Conservation (phyloP, 2,329 filamentous ascomycete species). For the Fusarium cyanostomum region DNA sequence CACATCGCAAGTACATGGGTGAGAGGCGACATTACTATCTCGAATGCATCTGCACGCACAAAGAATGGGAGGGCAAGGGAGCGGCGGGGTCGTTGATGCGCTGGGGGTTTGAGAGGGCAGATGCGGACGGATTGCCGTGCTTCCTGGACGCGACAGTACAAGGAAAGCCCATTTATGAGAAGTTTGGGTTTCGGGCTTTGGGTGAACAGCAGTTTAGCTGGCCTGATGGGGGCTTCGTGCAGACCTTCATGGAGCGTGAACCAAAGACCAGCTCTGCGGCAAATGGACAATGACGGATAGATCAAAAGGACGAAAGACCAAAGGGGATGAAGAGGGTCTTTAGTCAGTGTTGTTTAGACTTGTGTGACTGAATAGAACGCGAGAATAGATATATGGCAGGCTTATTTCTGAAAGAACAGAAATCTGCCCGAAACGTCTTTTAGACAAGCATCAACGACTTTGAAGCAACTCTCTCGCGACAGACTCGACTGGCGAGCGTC, state of each 20-base stretch:
- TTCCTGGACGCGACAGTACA: slow-evolving; percentile 62
- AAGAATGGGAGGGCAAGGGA: slow-evolving; percentile 57
- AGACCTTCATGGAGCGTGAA: slow-evolving; percentile 51
- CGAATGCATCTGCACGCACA: slow-evolving; percentile 57
- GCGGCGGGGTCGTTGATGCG: slow-evolving; percentile 54
- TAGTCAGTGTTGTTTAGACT: slow-evolving; percentile 1
- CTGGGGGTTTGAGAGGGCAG: slow-evolving; percentile 59
- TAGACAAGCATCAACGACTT: not conserved
- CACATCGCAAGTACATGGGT: slow-evolving; percentile 51
- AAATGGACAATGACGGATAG: slow-evolving; percentile 14
- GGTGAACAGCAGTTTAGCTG: slow-evolving; percentile 48
- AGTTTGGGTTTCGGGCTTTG: slow-evolving; percentile 56
- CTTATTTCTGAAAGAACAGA: not conserved
- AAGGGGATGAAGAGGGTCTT: not conserved
- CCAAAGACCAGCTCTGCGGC: slow-evolving; percentile 12
- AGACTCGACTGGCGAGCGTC: not conserved
- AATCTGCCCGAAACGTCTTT: not conserved
- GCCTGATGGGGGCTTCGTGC: slow-evolving; percentile 45
- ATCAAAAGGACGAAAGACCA: slow-evolving; percentile 9
- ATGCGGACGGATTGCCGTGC: slow-evolving; percentile 53
- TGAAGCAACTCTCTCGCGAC: not conserved
- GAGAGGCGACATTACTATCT: slow-evolving; percentile 59
- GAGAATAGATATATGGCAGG: not conserved
- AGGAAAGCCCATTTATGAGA: slow-evolving; percentile 58
- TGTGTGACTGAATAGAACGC: slow-evolving; percentile 22